These are phyloP conservation scores for Ascochyta rabiei DNA, from an alignment of 2,329 filamentous ascomycete genomes.

Conservation along the genomic window DNA sequence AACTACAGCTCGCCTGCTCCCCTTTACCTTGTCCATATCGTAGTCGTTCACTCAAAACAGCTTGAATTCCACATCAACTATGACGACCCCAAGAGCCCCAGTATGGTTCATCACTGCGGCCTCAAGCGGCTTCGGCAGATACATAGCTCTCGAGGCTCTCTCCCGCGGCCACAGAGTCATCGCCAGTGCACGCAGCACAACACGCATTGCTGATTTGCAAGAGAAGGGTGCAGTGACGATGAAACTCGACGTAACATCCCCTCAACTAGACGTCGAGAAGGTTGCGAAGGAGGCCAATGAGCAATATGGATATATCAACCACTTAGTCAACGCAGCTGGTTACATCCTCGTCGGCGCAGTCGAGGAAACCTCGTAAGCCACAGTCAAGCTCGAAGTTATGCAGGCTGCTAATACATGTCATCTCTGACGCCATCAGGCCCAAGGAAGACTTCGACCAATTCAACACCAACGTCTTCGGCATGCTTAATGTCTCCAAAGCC, in stretches of 20 bases:
- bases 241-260: conserved; percentile 51
- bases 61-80: neutral
- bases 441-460: conserved; percentile 53
- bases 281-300: conserved; percentile 47
- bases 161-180: conserved; percentile 56
- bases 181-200: conserved; percentile 53
- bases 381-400: neutral
- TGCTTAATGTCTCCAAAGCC: conserved; percentile 56
- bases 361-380: conserved; percentile 53
- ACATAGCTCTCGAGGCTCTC: conserved; percentile 53
- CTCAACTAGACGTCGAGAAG: conserved; percentile 42
- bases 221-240: conserved; percentile 45
- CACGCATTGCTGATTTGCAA: conserved; percentile 45
- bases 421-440: conserved; percentile 39
- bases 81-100: conserved; percentile 25
- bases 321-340: conserved; percentile 57
- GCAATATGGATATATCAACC: conserved; percentile 51
- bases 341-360: conserved; percentile 54
- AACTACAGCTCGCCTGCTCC: too few relatives aligned
- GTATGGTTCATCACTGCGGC: conserved; percentile 60
- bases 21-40: too few relatives aligned
- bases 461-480: conserved; percentile 62
- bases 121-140: conserved; percentile 55
- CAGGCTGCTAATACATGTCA: neutral
- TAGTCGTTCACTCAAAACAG: too few relatives aligned